Conservation (phyloP, 78 protist species). For the Creolimax fragrantissima region DNA sequence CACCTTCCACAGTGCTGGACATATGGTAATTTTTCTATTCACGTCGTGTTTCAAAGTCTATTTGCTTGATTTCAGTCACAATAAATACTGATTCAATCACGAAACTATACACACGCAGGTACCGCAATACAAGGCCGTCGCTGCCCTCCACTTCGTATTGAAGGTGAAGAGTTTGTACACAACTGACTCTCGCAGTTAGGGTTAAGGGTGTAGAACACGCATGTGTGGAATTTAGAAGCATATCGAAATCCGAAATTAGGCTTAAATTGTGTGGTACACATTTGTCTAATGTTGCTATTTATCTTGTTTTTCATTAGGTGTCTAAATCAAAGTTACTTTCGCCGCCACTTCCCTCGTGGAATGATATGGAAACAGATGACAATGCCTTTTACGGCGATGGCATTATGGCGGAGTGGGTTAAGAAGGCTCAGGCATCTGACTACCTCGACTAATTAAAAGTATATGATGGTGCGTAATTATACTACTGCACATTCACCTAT, state of each 20-base stretch:
- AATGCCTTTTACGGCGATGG: constrained; percentile 5
- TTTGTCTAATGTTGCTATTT: no score
- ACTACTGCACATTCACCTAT: no score
- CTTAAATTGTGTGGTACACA: no score
- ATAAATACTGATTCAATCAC: neutral
- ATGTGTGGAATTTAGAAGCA: no score
- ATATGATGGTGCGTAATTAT: no score
- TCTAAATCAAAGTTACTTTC: neutral
- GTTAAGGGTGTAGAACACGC: no score
- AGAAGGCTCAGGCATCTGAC: neutral
- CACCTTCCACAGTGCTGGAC: neutral
- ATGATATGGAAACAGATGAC: neutral
- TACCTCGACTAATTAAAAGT: neutral
- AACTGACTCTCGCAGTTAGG: no score
- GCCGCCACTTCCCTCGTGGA: neutral
- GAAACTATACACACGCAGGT: neutral
- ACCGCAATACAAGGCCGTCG: constrained; percentile 10
- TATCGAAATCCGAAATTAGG: no score
- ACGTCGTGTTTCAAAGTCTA: neutral
- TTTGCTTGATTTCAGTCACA: neutral
- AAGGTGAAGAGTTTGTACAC: neutral
- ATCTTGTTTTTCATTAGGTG: no score
- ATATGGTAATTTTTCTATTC: neutral
- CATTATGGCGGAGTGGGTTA: neutral
- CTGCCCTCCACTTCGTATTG: neutral